These are phyloP conservation scores for Scedosporium apiospermum DNA, from an alignment of 2,329 filamentous ascomycete genomes.

Conservation along the genomic window DNA sequence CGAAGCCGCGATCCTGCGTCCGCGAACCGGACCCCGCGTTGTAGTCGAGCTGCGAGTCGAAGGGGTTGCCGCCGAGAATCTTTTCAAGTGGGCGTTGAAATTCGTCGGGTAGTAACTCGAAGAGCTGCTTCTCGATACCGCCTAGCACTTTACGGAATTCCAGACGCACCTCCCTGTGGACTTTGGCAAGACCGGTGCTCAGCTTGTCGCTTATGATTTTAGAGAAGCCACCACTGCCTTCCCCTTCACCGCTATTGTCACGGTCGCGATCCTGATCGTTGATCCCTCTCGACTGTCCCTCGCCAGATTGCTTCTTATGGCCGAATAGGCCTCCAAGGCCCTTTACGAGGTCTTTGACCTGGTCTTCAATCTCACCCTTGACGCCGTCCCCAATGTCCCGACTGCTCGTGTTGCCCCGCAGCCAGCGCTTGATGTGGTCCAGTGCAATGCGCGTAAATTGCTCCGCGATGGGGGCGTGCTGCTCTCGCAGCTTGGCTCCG, in stretches of 20 bases:
- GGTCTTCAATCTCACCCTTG: constrained; percentile 33
- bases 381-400: constrained; percentile 32
- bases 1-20: constrained; percentile 25
- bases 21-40: constrained; percentile 16
- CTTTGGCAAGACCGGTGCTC: constrained; percentile 31
- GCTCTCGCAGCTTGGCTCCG: constrained; percentile 27
- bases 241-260: constrained; percentile 16
- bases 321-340: constrained; percentile 31
- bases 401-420: constrained; percentile 30
- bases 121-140: constrained; percentile 33
- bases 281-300: constrained; percentile 21
- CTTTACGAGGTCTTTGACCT: constrained; percentile 34
- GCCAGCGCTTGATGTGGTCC: constrained; percentile 36
- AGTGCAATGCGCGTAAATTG: constrained; percentile 35
- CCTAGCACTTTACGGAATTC: constrained; percentile 35
- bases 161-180: constrained; percentile 34
- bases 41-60: constrained; percentile 31
- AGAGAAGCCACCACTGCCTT: constrained; percentile 28
- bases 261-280: constrained; percentile 18
- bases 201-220: constrained; percentile 36
- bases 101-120: constrained; percentile 32
- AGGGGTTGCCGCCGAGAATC: constrained; percentile 36
- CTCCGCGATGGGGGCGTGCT: constrained; percentile 33
- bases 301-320: constrained; percentile 22
- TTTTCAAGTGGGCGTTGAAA: constrained; percentile 34